Evolutionary conservation across 257 asterid species (phyloP).

Genomic region (Nicotiana obtusifolia): DNA sequence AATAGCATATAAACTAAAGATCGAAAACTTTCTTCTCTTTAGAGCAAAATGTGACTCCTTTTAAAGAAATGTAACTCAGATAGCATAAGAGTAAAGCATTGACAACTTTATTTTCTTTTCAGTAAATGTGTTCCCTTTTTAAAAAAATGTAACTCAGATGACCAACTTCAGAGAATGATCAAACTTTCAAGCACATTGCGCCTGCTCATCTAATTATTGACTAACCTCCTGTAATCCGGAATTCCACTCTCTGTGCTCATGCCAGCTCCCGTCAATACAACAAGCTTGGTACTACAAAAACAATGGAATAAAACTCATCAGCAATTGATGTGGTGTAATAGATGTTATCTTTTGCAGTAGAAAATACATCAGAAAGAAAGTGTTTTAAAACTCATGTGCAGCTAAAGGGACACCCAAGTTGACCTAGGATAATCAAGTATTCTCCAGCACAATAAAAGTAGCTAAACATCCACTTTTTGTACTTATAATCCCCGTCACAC

Average conservation of each 20-base stretch:
- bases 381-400: not conserved
- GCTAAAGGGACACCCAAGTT: not conserved
- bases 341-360: not conserved
- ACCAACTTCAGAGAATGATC: not conserved
- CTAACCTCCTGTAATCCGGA: constrained; percentile 93
- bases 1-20: not conserved
- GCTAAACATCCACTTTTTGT: not conserved
- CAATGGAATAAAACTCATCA: constrained; percentile 5
- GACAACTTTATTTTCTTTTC: not conserved
- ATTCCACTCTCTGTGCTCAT: constrained; percentile 97
- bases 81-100: not conserved
- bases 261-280: constrained; percentile 91
- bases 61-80: not conserved
- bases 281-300: constrained; percentile 63
- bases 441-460: not conserved
- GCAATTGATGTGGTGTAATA: not conserved
- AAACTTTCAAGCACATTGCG: not conserved
- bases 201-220: not conserved
- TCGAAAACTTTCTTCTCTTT: not conserved
- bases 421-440: not conserved
- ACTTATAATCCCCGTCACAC: too few relatives aligned
- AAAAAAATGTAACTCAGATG: not conserved
- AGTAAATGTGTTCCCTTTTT: not conserved
- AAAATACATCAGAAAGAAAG: not conserved
- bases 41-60: not conserved